These are phyloP conservation scores for Amyloporia xantha DNA, from an alignment of 768 basidiomycete genomes.

Conservation along the genomic window DNA sequence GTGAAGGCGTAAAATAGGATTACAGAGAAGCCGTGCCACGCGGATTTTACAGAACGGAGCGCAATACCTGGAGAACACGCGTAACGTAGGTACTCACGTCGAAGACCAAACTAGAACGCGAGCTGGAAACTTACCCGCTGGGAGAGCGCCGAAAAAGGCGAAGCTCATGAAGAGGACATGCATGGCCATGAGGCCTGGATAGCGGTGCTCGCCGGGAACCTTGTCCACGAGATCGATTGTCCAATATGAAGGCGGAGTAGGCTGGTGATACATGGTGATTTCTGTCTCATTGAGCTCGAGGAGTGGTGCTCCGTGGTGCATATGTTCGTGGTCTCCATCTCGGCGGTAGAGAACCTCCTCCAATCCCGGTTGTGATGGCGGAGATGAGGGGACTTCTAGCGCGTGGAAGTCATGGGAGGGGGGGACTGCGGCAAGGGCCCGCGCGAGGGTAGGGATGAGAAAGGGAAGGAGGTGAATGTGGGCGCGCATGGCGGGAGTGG, in stretches of 20 bases:
- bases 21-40: constrained; percentile 52
- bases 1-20: constrained; percentile 56
- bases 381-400: background rate
- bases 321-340: constrained; percentile 35
- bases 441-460: constrained; percentile 20
- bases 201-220: constrained; percentile 36
- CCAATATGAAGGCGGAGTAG: constrained; percentile 78
- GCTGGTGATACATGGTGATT: constrained; percentile 53
- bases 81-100: no score
- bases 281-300: constrained; percentile 75
- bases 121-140: constrained; percentile 58
- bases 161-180: constrained; percentile 71
- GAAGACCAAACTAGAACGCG: background rate
- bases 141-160: constrained; percentile 81
- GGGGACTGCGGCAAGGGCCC: constrained; percentile 14
- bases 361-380: constrained; percentile 5
- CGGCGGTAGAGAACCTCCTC: constrained; percentile 13
- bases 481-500: constrained; percentile 21
- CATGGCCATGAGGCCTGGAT: constrained; percentile 64
- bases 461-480: constrained; percentile 20
- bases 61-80: constrained; percentile 53
- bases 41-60: constrained; percentile 70
- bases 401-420: constrained; percentile 18
- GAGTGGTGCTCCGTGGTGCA: constrained; percentile 43
- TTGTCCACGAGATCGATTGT: constrained; percentile 65